Conservation (phyloP, 2,329 filamentous ascomycete genomes). For the Bertia moriformis region DNA sequence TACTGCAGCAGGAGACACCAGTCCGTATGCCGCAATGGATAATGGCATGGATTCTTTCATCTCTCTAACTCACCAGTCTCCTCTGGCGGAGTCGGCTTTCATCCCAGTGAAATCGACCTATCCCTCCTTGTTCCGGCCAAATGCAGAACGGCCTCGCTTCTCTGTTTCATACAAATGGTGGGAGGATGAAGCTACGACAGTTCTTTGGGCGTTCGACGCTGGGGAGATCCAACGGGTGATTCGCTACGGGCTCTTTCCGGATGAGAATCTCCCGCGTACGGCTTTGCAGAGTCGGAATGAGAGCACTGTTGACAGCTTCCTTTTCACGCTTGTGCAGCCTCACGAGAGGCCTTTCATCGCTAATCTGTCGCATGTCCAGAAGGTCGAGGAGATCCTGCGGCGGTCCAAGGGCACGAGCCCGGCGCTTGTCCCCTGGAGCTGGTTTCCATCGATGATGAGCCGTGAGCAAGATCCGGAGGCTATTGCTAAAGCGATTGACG, state of each 20-base stretch:
- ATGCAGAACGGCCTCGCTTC: conserved; percentile 15
- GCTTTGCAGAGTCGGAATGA: conserved; percentile 16
- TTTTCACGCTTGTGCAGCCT: conserved; percentile 12
- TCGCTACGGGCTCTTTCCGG: conserved; percentile 18
- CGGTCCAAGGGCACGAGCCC: conserved; percentile 11
- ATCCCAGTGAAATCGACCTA: conserved; percentile 9
- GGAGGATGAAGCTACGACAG: conserved; percentile 20
- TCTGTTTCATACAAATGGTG: conserved; percentile 18
- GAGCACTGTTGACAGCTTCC: conserved; percentile 5
- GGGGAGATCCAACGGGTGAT: conserved; percentile 18
- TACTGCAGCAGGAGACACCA: too few species aligned
- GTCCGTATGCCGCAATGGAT: too few species aligned
- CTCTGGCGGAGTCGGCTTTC: too few species aligned
- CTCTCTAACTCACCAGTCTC: too few species aligned
- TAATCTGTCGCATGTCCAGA: conserved; percentile 17
- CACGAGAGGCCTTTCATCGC: conserved; percentile 11
- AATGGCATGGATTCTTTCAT: too few species aligned
- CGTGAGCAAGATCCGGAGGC: conserved; percentile 7
- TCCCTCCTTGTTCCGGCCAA: conserved; percentile 13
- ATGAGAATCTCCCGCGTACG: conserved; percentile 16
- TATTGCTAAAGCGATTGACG: conserved; percentile 17
- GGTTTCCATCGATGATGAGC: conserved; percentile 14
- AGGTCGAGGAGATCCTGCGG: conserved; percentile 20
- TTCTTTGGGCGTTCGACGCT: conserved; percentile 20
- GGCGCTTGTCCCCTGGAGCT: conserved; percentile 15